These are phyloP conservation scores for Elongisporangium undulatum DNA, from an alignment of 352 stramenopile genomes.

Conservation along the genomic window DNA sequence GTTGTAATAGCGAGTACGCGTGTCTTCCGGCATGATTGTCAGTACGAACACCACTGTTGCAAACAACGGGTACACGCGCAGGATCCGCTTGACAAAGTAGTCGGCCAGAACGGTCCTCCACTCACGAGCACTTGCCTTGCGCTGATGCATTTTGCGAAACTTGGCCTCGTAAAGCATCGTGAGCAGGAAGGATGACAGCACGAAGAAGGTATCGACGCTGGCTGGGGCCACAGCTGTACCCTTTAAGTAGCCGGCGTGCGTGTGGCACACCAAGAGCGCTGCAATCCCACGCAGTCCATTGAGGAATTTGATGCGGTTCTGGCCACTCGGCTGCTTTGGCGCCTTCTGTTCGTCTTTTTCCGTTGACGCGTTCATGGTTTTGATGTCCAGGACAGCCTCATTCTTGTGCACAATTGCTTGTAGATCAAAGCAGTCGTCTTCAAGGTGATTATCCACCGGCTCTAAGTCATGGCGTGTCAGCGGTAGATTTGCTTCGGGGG, in stretches of 20 bases:
- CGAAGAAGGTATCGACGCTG: conserved; percentile 48
- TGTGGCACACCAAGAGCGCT: conserved; percentile 13
- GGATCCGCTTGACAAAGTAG: conserved; percentile 41
- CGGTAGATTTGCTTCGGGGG: too few relatives aligned
- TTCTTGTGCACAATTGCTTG: too few relatives aligned
- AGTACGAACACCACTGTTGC: conserved; percentile 24
- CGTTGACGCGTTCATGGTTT: too few relatives aligned
- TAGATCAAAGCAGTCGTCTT: too few relatives aligned
- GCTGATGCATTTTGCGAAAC: conserved; percentile 19
- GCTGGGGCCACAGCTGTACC: conserved; percentile 17
- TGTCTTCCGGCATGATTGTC: conserved; percentile 20
- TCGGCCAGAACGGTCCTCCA: conserved; percentile 31
- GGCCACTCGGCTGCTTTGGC: neutral
- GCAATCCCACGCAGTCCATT: conserved; percentile 20
- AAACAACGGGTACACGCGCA: conserved; percentile 46
- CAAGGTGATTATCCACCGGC: too few relatives aligned
- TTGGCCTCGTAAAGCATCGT: conserved; percentile 57
- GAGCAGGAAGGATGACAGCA: conserved; percentile 46
- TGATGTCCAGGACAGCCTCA: too few relatives aligned
- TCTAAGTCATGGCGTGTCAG: too few relatives aligned
- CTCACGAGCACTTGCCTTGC: conserved; percentile 13
- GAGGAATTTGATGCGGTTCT: conserved; percentile 20
- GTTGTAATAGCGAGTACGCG: conserved; percentile 25
- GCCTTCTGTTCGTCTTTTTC: too few relatives aligned
- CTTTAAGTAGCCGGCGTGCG: conserved; percentile 20